Evolutionary conservation across 768 basidiomycete genomes (phyloP).

Genomic region (Suillus ampliporus): DNA sequence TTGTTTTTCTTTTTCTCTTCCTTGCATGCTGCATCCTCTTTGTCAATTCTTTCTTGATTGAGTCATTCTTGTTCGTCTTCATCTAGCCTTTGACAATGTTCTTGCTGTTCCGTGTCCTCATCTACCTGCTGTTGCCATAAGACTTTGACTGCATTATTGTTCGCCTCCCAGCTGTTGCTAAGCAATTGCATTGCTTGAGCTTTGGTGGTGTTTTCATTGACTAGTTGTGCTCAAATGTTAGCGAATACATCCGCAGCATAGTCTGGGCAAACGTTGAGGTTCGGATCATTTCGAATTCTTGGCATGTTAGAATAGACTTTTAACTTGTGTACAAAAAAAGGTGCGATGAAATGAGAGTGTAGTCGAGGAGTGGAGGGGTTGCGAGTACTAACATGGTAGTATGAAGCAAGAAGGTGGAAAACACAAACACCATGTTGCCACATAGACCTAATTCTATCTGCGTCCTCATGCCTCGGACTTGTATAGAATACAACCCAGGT

Average conservation of each 20-base stretch:
- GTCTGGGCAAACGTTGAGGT: neutral
- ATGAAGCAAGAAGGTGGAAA: neutral
- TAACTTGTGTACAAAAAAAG: neutral
- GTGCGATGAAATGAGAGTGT: neutral
- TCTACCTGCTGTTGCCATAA: neutral
- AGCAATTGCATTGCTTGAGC: neutral
- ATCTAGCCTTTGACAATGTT: neutral
- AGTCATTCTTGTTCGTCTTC: neutral
- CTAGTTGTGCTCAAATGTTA: neutral
- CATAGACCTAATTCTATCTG: too few species aligned
- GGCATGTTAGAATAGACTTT: neutral
- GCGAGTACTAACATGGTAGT: neutral
- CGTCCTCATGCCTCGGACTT: too few species aligned
- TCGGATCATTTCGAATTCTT: neutral
- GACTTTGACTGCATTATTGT: neutral
- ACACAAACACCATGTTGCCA: too few species aligned
- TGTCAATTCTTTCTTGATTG: neutral
- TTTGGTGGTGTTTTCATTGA: neutral
- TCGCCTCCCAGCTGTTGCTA: neutral
- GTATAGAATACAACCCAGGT: too few species aligned
- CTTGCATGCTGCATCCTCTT: neutral
- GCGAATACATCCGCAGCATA: neutral
- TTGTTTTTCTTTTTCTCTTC: conserved; percentile 3
- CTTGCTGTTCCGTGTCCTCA: neutral
- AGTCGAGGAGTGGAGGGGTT: neutral